Evolutionary conservation across 129 eudicot species (phyloP).

Genomic region (Centrapalus pauciflorus): DNA sequence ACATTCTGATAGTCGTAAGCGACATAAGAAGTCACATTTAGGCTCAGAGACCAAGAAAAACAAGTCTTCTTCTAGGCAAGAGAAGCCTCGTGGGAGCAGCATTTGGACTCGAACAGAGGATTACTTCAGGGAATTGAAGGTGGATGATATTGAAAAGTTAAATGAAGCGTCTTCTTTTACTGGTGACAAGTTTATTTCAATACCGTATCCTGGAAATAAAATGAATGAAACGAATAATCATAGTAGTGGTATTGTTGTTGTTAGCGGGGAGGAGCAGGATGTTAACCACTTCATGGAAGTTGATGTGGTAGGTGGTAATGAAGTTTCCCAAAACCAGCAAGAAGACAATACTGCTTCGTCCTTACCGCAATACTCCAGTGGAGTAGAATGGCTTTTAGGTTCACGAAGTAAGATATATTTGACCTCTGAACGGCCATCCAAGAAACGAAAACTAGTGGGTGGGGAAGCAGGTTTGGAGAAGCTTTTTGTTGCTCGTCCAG

Average conservation of each 20-base stretch:
- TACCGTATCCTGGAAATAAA: conserved; percentile 35
- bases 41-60: conserved; percentile 45
- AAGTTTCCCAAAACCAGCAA: conserved; percentile 10
- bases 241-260: conserved; percentile 15
- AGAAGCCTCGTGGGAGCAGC: conserved; percentile 35
- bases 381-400: conserved; percentile 98
- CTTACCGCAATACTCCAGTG: conserved; percentile 37
- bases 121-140: conserved; percentile 66
- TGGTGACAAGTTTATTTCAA: conserved; percentile 24
- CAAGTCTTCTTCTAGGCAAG: conserved; percentile 40
- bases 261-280: conserved; percentile 23
- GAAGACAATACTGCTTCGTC: conserved; percentile 16
- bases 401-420: conserved; percentile 74
- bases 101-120: conserved; percentile 83
- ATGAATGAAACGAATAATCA: neutral
- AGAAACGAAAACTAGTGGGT: conserved; percentile 90
- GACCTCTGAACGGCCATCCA: conserved; percentile 77
- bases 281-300: conserved; percentile 39
- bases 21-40: conserved; percentile 73
- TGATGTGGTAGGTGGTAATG: conserved; percentile 29
- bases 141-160: conserved; percentile 61
- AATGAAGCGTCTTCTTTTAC: conserved; percentile 23
- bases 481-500: conserved; percentile 78
- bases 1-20: conserved; percentile 52
- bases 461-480: conserved; percentile 87